Percentiles rank a stretch among this genome's conserved stretches.
Conservation (phyloP, 2,329 filamentous ascomycete species). For the Fusarium nematophilum region DNA sequence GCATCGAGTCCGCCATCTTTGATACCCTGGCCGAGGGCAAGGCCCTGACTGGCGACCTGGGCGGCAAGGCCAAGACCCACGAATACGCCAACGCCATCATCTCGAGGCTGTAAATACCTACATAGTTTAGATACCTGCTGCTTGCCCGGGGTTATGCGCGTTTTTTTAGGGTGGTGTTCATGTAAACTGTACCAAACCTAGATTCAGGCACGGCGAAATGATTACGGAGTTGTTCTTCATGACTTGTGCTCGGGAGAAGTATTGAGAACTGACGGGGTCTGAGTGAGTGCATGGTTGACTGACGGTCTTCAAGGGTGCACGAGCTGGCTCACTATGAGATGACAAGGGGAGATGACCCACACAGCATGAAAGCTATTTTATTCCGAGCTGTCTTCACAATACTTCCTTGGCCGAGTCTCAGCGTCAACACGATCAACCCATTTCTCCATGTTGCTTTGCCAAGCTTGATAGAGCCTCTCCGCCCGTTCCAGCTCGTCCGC, state of each 20-base stretch:
- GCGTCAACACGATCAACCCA: no score
- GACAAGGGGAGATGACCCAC: constrained; percentile 12
- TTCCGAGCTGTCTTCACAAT: no score
- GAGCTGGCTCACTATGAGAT: constrained; percentile 16
- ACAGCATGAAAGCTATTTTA: not conserved
- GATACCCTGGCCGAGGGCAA: constrained; percentile 96
- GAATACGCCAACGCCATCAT: constrained; percentile 97
- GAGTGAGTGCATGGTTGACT: no score
- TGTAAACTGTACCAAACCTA: constrained; percentile 48
- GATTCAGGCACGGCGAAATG: constrained; percentile 46
- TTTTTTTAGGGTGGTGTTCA: constrained; percentile 44
- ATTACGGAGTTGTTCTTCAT: constrained; percentile 40
- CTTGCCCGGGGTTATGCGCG: constrained; percentile 32
- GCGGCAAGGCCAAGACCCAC: constrained; percentile 94
- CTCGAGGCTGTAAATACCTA: constrained; percentile 64
- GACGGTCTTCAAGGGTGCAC: not conserved
- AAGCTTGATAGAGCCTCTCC: not conserved
- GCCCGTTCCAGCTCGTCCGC: not conserved
- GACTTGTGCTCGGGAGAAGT: constrained; percentile 21
- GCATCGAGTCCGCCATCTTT: constrained; percentile 96
- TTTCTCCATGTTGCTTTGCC: not conserved
- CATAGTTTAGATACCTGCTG: constrained; percentile 42
- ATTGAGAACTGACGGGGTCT: constrained; percentile 2
- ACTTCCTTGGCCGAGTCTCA: no score
- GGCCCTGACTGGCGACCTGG: constrained; percentile 93